Base-by-base conservation (phyloP, 164 flowering plant genomes). In the Pachysandra terminalis region DNA sequence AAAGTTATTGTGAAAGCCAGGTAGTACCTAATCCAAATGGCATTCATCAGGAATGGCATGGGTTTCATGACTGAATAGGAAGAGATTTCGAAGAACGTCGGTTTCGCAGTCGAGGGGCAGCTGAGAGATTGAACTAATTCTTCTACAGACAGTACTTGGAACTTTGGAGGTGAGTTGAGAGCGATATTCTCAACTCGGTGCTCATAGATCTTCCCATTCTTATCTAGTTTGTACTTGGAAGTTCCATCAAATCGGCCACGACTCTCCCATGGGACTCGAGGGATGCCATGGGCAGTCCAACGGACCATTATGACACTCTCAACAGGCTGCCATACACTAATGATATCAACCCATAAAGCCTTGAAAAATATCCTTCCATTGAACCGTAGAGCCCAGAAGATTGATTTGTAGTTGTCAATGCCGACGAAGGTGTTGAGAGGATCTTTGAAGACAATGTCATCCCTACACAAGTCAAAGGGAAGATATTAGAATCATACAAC, bases 251-350 rank as follows among this genome's bases (percentile, higher is more conserved):
- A 93, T 14, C 90, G 86, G 49, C 94, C 90, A 59, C 71, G 87
- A 26, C 83, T 77, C 71, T 93, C 96, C 98, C 96, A 93, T 23
- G 87, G 89, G 22, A 93, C 87, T 40, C 96, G 81, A 23, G 93
- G 89, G 56, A 89, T 77, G 35, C 95, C 96, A 65, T 85, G 89
- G 60, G 86, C 81, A 12, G 88, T 87, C 95, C 95, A 90, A 19
- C 98, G 86, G 24, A 93, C 79, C 85, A 89, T 78, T 63, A 93
- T 84, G 72, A 80, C 75, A 52, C 70, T 84, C 70, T 88, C 96
- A 35, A 80, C 75, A 6, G 96, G 98, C 72, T 93, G 98, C 89
- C 90, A 85, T 21, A 90, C 84, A 54, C 91, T 86, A 17, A 79
- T 22, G 22, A 92, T 68, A 54, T 92, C 96, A 57, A 92, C 69